Evolutionary conservation across 2,329 filamentous ascomycete species (phyloP), one percentile per base, ranked within the genome.

Genomic region (Epichloe scottii): DNA sequence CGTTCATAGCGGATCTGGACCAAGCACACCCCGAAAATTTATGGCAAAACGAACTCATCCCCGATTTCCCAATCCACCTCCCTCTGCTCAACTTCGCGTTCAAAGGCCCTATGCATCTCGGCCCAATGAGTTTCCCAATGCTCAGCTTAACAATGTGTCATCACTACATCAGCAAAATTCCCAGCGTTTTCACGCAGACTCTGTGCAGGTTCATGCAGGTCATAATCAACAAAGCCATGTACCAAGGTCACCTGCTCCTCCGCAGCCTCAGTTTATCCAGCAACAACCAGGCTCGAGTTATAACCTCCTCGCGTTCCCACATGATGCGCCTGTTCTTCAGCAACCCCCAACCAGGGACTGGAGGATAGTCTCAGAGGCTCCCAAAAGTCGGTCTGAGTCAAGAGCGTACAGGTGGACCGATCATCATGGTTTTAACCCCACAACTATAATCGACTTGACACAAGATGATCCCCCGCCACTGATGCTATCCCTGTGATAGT

Each of bases 31-130:
- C 7, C 23, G 19, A 7, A 53, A 41, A 35, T 51, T 55, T 46
- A 49, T 33, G 38, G 51, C 52, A 35, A 54, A 51, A 50, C 50
- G 52, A 23, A 52, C 54, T 45, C 49, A 14, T 14, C 38, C 40
- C 37, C 41, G 30, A 6, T 47, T 40, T 23, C 3, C 35, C 35
- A 19, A 12, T 5, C 15, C 21, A 38, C 2, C 19, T 46, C 21
- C 23, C 14, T 26, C 34, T 21, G 17, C 12, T 23, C 34, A 37
- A 26, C n/a, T 14, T 38, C 21, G 35, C 26, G 21, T 39, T n/a
- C 21, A 19, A 10, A 30, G 6, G 5, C 8, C 46, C 21, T 8
- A 7, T 39, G 35, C 37, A 23, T 26, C 15, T 47, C 21, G 15
- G 4, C 15, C 19, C 39, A 10, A 17, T 30, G 10, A 30, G 10